Conservation (phyloP, 2,329 filamentous ascomycete genomes). For the Fusarium newnesense region DNA sequence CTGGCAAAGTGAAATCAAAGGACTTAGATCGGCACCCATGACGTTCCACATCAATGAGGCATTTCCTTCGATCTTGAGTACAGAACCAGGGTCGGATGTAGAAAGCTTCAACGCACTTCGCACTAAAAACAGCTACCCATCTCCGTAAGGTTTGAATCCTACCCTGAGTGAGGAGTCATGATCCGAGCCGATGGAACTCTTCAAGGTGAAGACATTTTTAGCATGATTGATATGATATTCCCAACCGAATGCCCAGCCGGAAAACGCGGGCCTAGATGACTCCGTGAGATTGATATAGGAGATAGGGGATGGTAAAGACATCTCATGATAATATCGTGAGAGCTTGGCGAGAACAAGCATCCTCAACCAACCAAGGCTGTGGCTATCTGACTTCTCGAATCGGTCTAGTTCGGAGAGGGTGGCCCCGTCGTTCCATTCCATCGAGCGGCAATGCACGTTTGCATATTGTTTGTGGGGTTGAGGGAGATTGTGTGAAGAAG, state of each 20-base stretch:
- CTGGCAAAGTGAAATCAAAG: constrained; percentile 27
- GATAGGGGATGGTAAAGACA: constrained; percentile 10
- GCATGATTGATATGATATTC: neutral
- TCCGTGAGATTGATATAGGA: neutral
- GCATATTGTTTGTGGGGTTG: constrained; percentile 31
- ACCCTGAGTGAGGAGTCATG: constrained; percentile 8
- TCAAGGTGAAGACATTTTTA: neutral
- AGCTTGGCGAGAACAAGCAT: constrained; percentile 14
- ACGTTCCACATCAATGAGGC: constrained; percentile 28
- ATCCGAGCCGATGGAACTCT: constrained; percentile 6
- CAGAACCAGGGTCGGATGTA: constrained; percentile 5
- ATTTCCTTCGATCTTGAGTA: constrained; percentile 28
- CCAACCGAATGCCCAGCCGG: constrained; percentile 14
- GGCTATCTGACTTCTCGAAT: neutral
- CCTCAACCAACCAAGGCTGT: constrained; percentile 2
- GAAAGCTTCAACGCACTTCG: constrained; percentile 14
- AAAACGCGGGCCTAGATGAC: constrained; percentile 4
- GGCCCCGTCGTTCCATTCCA: constrained; percentile 28
- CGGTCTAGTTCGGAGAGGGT: constrained; percentile 16
- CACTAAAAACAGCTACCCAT: constrained; percentile 18
- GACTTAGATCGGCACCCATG: constrained; percentile 28
- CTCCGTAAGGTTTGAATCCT: constrained; percentile 14
- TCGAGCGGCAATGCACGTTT: constrained; percentile 32
- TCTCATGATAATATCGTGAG: constrained; percentile 14
- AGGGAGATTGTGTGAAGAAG: constrained; percentile 29